These are phyloP conservation scores for Microdochium bolleyi DNA, from an alignment of 2,329 filamentous ascomycete species.

Conservation along the genomic window DNA sequence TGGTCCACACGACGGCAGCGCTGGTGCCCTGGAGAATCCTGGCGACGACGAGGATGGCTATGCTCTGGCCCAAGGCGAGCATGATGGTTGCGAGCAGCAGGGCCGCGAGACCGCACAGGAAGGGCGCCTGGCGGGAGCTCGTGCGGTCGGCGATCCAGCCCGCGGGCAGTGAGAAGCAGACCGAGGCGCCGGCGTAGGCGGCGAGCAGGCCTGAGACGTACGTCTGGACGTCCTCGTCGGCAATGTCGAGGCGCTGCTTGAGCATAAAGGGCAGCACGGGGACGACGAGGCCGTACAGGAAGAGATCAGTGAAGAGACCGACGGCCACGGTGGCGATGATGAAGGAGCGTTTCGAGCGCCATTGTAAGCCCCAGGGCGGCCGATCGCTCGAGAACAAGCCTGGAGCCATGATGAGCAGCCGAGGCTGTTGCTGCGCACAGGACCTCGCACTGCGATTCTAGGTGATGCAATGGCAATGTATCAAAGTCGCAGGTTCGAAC, in stretches of 20 bases:
- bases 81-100: constrained; percentile 46
- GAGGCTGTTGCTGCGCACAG: no score
- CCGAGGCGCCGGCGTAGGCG: constrained; percentile 43
- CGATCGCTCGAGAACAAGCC: neutral
- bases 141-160: constrained; percentile 47
- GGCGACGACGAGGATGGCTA: constrained; percentile 40
- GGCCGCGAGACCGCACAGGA: constrained; percentile 44
- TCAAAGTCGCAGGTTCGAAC: no score
- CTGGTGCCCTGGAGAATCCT: constrained; percentile 49
- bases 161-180: constrained; percentile 40
- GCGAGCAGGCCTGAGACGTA: constrained; percentile 45
- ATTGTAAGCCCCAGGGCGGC: constrained; percentile 19
- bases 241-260: constrained; percentile 37
- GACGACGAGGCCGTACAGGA: constrained; percentile 51
- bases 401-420: neutral
- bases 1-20: constrained; percentile 48
- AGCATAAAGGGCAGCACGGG: constrained; percentile 52
- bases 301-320: constrained; percentile 49
- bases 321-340: constrained; percentile 48
- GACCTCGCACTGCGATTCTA: no score
- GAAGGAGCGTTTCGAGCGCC: constrained; percentile 52
- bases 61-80: constrained; percentile 38
- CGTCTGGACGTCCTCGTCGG: constrained; percentile 38
- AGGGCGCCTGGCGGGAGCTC: constrained; percentile 45
- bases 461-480: neutral